Base-by-base conservation (phyloP, 805 yeast species). In the Kuraishia cidri region DNA sequence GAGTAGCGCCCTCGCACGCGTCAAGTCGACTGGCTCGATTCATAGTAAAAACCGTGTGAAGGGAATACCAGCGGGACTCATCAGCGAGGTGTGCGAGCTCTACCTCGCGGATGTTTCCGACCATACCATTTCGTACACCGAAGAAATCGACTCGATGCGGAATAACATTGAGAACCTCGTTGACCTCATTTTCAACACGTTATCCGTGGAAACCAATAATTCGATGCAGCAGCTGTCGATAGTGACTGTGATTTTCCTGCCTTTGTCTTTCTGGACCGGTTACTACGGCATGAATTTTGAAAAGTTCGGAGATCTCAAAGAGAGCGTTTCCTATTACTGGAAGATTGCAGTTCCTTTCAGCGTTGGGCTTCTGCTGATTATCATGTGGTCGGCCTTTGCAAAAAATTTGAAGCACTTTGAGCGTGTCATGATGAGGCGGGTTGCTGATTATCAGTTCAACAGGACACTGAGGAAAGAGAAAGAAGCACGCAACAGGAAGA, bases 231-330 rank as follows among this genome's bases (percentile, higher is more conserved):
- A 66, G 45, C 54, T 75, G 27, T 68, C 79, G 6, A 45, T 75
- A 24, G 70, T 75, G 7, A 69, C 79, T 1, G 79, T 75, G 10
- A 62, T 75, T 10, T 74, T 75, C 42, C 54, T 75, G 24, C 81
- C 81, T 4, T 46, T 75, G 34, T 64, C 75, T 4, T 75, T 75
- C 44, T 60, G 76, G 64, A 72, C 79, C 1, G 79, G 80, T 9
- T 75, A 72, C 44, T 75, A 69, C 36, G 77, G 77, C 12, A 71
- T 71, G 76, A 71, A 71, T 42, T 71, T 71, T 44, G 47, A 52
- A 18, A 37, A 45, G 5, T 71, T 71, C 39, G 58, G 56, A 3
- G 60, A 62, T 31, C 46, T 71, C 26, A 43, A 57, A 11, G 37
- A 54, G 23, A 52, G 54, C 23, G 69, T 64, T 3, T 43, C 48